Evolutionary conservation across 495 filamentous ascomycete genomes (phyloP).

Genomic region (Penicillium soppii): DNA sequence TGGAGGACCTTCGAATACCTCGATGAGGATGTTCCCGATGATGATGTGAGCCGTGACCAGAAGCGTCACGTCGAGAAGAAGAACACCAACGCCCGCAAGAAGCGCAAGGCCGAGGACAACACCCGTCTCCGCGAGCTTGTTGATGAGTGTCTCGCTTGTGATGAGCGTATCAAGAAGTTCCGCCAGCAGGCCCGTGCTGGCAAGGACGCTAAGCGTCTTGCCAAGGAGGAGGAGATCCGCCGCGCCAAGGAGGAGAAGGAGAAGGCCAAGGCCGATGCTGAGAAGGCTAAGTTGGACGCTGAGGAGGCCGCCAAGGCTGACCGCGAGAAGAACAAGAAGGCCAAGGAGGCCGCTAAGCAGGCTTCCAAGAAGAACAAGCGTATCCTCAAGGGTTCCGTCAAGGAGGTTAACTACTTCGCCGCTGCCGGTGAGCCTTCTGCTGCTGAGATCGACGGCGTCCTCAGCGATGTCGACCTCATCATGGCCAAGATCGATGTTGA

Average conservation of each 20-base stretch:
- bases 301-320: slow-evolving; percentile 83
- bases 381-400: slow-evolving; percentile 84
- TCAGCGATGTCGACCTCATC: slow-evolving; percentile 86
- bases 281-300: slow-evolving; percentile 71
- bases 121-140: slow-evolving; percentile 83
- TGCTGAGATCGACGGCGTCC: slow-evolving; percentile 72
- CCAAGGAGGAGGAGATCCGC: slow-evolving; percentile 89
- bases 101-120: slow-evolving; percentile 98
- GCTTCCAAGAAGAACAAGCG: slow-evolving; percentile 99
- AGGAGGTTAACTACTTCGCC: slow-evolving; percentile 89
- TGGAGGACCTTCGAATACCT: slow-evolving; percentile 98
- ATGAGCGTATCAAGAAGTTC: slow-evolving; percentile 98
- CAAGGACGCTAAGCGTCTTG: slow-evolving; percentile 89
- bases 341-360: slow-evolving; percentile 95
- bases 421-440: slow-evolving; percentile 64
- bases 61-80: slow-evolving; percentile 97
- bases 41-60: slow-evolving; percentile 98
- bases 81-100: slow-evolving; percentile 94
- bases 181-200: slow-evolving; percentile 81
- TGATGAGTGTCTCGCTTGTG: slow-evolving; percentile 75
- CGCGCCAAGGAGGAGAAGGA: slow-evolving; percentile 76
- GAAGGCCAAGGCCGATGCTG: slow-evolving; percentile 74
- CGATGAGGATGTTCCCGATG: slow-evolving; percentile 97
- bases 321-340: slow-evolving; percentile 86
- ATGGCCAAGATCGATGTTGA: slow-evolving; percentile 86